Conservation (phyloP, 2,329 filamentous ascomycete species). For the Epichloe typhina region DNA sequence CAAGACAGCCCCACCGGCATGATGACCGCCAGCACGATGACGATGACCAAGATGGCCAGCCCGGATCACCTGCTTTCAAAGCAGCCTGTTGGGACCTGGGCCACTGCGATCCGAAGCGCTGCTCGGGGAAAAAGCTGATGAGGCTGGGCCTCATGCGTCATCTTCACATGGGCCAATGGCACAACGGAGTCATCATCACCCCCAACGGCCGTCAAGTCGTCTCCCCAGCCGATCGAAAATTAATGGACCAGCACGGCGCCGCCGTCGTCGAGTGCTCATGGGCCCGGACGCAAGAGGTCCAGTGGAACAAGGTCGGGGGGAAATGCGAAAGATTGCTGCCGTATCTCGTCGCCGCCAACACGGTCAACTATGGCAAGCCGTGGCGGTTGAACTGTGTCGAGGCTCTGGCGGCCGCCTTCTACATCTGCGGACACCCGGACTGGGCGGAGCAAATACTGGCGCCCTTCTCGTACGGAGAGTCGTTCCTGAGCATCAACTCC, state of each 20-base stretch:
- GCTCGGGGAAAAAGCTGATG: constrained; percentile 91
- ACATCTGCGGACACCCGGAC: constrained; percentile 79
- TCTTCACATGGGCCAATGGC: constrained; percentile 81
- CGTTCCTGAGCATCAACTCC: constrained; percentile 84
- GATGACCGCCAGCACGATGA: constrained; percentile 32
- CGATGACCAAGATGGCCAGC: constrained; percentile 14
- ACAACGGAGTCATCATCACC: constrained; percentile 83
- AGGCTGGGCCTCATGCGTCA: constrained; percentile 86
- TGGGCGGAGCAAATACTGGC: constrained; percentile 79
- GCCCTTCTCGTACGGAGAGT: constrained; percentile 76
- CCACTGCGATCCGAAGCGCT: constrained; percentile 93
- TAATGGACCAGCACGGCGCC: constrained; percentile 79
- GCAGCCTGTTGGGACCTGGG: constrained; percentile 96
- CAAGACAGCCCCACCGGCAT: constrained; percentile 33
- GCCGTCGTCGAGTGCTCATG: constrained; percentile 96
- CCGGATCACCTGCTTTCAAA: constrained; percentile 52
- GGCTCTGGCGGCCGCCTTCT: constrained; percentile 83
- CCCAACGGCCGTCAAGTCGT: constrained; percentile 83
- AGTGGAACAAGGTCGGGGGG: constrained; percentile 82
- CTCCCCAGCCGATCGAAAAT: constrained; percentile 66
- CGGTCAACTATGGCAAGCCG: constrained; percentile 92
- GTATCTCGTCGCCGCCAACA: constrained; percentile 92
- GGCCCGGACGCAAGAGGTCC: constrained; percentile 84
- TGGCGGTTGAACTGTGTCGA: constrained; percentile 95
- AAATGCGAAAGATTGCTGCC: constrained; percentile 84